Evolutionary conservation across 1,284 basidiomycete genomes (phyloP), one percentile per base, ranked within the genome.

Genomic region (Ustilago xerochloae): DNA sequence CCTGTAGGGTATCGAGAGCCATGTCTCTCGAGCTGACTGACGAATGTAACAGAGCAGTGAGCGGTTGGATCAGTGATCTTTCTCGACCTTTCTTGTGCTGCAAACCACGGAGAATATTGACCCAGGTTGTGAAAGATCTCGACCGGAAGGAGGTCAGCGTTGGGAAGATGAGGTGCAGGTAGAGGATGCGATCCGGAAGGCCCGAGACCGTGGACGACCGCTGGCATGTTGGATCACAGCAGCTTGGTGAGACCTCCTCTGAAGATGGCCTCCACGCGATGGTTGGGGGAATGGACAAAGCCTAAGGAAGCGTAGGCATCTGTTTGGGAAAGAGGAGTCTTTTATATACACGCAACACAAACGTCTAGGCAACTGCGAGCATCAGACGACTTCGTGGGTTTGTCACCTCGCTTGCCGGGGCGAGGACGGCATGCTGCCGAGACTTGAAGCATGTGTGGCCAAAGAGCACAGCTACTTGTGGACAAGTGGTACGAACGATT

Each of bases 91-190:
- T 10, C 9, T 13, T 55, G 38, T 2, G 52, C 65, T 3, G 64
- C 55, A 16, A 69, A 74, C 71, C 71, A 74, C 9, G 71, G 71
- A 7, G 71, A 74, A 38, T 74, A 74, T 20, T 74, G 71, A 32
- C 71, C 71, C 7, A 74, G 58, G 38, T 74, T 61, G 50, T 74
- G 71, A 10, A 74, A 74, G 43, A 74, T 58, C 5, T 54, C 46
- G 13, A 65, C 36, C 24, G 62, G 70, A 20, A 73, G 45, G 28
- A 70, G 45, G 13, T n/a, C 6, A 10, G 54, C 8, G 24, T 45
- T 28, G 0, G 65, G 59, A 1, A 67, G 50, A 20, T 57, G 50
- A 4, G 65, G 65, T 24, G 54, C 47, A 0, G 58, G 30, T 13
- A 33, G 16, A 9, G 15, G 26, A n/a, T 12, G 20, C 6, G 43